Percentiles rank a stretch among this genome's conserved stretches.
Evolutionary conservation across 768 basidiomycete species (phyloP).

Genomic region (Serendipita sp.): DNA sequence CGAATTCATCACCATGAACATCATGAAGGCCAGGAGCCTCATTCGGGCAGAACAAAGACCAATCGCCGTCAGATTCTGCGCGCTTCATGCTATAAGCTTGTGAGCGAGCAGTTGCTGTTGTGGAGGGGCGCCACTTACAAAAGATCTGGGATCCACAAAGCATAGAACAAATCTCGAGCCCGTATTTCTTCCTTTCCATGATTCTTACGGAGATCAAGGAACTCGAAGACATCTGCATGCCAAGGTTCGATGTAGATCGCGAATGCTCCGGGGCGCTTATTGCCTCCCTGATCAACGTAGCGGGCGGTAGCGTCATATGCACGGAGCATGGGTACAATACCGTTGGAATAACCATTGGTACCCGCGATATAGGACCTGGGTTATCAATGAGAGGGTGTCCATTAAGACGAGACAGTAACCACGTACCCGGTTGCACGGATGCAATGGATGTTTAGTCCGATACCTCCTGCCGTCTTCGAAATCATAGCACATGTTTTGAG

Average conservation of each 20-base stretch:
- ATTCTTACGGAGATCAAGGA: constrained; percentile 95
- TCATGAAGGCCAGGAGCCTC: constrained; percentile 86
- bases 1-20: constrained; percentile 80
- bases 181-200: constrained; percentile 97
- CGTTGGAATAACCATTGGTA: constrained; percentile 97
- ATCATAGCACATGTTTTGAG: constrained; percentile 98
- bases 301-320: constrained; percentile 96
- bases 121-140: constrained; percentile 40
- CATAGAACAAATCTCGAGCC: constrained; percentile 93
- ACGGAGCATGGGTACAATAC: constrained; percentile 97
- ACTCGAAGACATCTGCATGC: constrained; percentile 95
- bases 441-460: constrained; percentile 89
- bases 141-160: constrained; percentile 93
- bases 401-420: neutral
- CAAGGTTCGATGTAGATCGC: constrained; percentile 98
- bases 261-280: constrained; percentile 97
- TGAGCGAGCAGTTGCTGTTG: neutral
- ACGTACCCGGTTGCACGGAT: constrained; percentile 86
- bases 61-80: constrained; percentile 73
- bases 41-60: constrained; percentile 96
- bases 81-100: constrained; percentile 68
- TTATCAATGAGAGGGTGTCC: neutral
- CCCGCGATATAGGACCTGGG: constrained; percentile 91
- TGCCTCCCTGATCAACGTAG: constrained; percentile 97
- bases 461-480: constrained; percentile 97